Evolutionary conservation across 2,329 filamentous ascomycete genomes (phyloP).

Genomic region (Fusarium aywerte): DNA sequence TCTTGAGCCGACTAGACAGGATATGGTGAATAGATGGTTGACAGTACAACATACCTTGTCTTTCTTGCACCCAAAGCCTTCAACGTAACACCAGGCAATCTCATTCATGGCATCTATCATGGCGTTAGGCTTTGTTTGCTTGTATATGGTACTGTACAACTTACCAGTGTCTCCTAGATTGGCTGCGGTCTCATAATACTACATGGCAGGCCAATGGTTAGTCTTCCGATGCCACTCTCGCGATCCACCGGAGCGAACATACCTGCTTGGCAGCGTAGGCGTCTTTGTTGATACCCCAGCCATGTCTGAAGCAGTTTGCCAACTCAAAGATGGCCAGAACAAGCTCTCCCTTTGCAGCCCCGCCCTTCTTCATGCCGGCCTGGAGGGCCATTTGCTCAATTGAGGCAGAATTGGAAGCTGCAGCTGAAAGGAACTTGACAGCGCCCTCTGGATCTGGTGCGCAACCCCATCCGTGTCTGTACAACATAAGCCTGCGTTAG

Average conservation of each 20-base stretch:
- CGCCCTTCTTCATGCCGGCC: constrained; percentile 91
- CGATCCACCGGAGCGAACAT: constrained; percentile 20
- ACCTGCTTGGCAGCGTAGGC: constrained; percentile 82
- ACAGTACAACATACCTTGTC: constrained; percentile 81
- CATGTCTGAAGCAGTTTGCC: constrained; percentile 91
- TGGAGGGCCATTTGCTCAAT: constrained; percentile 87
- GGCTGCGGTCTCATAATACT: constrained; percentile 98
- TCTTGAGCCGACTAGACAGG: constrained; percentile 13
- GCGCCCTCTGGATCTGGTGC: constrained; percentile 76
- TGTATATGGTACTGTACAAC: constrained; percentile 39
- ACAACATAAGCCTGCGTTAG: constrained; percentile 30
- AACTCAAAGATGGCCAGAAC: constrained; percentile 97
- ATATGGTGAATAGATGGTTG: constrained; percentile 13
- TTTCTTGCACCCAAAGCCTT: constrained; percentile 97
- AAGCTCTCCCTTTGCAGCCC: constrained; percentile 93
- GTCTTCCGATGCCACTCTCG: constrained; percentile 3
- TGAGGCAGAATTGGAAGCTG: constrained; percentile 88
- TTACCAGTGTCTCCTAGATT: constrained; percentile 89
- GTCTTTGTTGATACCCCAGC: constrained; percentile 91
- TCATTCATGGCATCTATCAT: constrained; percentile 92
- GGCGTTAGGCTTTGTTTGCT: constrained; percentile 18
- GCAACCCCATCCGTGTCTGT: constrained; percentile 93
- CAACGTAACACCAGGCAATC: constrained; percentile 92
- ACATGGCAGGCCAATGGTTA: constrained; percentile 37
- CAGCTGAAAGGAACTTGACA: constrained; percentile 85